Percentiles rank a stretch among this genome's conserved stretches.
Evolutionary conservation across 768 basidiomycete species (phyloP).

Genomic region (Xerocomellus intermedius): DNA sequence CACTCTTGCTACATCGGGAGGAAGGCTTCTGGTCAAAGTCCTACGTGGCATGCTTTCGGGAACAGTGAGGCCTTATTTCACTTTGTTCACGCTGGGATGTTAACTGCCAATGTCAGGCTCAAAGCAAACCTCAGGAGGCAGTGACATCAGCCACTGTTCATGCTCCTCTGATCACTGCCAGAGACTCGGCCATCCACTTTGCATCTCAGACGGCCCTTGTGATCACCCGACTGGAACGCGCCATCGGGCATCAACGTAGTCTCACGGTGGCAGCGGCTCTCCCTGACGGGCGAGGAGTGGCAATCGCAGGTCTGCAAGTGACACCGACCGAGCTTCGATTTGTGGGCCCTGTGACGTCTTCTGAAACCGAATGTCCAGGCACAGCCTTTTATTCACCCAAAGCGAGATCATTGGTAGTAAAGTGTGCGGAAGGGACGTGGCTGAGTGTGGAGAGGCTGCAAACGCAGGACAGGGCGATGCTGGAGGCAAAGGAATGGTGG

Average conservation of each 20-base stretch:
- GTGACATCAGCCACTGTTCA: slow-evolving; percentile 33
- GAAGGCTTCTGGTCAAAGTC: slow-evolving; percentile 66
- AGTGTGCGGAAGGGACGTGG: slow-evolving; percentile 52
- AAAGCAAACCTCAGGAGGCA: slow-evolving; percentile 45
- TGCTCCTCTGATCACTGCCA: slow-evolving; percentile 43
- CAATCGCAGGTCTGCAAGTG: slow-evolving; percentile 20
- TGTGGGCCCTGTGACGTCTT: neutral
- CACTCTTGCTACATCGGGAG: slow-evolving; percentile 60
- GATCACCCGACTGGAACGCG: slow-evolving; percentile 25
- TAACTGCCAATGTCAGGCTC: slow-evolving; percentile 40
- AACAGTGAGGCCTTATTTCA: slow-evolving; percentile 38
- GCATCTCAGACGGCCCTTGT: slow-evolving; percentile 18
- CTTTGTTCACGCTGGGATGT: neutral
- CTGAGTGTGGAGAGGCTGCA: slow-evolving; percentile 57
- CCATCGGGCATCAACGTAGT: slow-evolving; percentile 30
- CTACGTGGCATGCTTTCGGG: slow-evolving; percentile 61
- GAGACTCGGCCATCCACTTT: slow-evolving; percentile 19
- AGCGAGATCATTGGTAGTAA: slow-evolving; percentile 45
- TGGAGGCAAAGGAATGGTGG: slow-evolving; percentile 74
- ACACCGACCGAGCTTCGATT: slow-evolving; percentile 2
- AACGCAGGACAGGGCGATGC: slow-evolving; percentile 54
- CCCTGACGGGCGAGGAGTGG: slow-evolving; percentile 27
- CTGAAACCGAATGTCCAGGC: slow-evolving; percentile 35
- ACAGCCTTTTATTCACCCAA: slow-evolving; percentile 43
- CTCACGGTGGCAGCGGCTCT: slow-evolving; percentile 22